A percentile compares a stretch with the other conserved stretches of the same genome.
Evolutionary conservation across 208 protist species (phyloP).

Genomic region (Crithidia acanthocephali): DNA sequence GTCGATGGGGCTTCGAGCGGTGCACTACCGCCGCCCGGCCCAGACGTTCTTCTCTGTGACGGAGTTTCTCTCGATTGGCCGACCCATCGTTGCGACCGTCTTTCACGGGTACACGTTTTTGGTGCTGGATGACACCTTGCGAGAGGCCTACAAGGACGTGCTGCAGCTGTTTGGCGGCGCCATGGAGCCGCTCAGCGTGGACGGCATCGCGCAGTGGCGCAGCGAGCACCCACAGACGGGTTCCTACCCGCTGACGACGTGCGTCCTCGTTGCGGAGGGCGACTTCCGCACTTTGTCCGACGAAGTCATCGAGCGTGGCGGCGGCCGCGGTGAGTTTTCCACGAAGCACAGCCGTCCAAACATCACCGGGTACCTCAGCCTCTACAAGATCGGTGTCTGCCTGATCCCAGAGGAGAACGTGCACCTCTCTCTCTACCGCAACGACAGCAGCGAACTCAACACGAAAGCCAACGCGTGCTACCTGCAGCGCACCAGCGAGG

Average conservation of each 20-base stretch:
- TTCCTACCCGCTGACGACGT: slow-evolving; percentile 22
- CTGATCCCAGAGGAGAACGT: slow-evolving; percentile 72
- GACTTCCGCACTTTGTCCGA: slow-evolving; percentile 44
- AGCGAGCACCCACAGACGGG: slow-evolving; percentile 12
- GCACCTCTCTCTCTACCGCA: slow-evolving; percentile 62
- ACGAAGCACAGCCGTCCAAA: slow-evolving; percentile 11
- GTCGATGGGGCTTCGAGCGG: slow-evolving; percentile 42
- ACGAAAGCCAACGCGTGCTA: slow-evolving; percentile 39
- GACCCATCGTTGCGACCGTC: slow-evolving; percentile 35
- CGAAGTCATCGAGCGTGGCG: slow-evolving; percentile 32
- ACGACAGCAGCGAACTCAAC: slow-evolving; percentile 56
- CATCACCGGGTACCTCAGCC: slow-evolving; percentile 31
- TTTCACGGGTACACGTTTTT: slow-evolving; percentile 53
- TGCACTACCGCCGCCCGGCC: slow-evolving; percentile 57
- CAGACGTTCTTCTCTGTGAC: slow-evolving; percentile 57
- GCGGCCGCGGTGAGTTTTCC: slow-evolving; percentile 10
- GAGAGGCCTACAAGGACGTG: slow-evolving; percentile 31
- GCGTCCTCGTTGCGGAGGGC: slow-evolving; percentile 34
- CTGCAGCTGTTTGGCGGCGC: slow-evolving; percentile 44
- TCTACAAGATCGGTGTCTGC: slow-evolving; percentile 54
- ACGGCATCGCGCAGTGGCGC: slow-evolving; percentile 21
- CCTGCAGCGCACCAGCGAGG: slow-evolving; percentile 41
- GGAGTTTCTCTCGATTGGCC: slow-evolving; percentile 58
- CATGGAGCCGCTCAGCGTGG: slow-evolving; percentile 27
- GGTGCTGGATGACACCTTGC: slow-evolving; percentile 36